phyloP scores from a whole-genome alignment of 139 green algal species.

The Picochlorum sp. region DNA sequence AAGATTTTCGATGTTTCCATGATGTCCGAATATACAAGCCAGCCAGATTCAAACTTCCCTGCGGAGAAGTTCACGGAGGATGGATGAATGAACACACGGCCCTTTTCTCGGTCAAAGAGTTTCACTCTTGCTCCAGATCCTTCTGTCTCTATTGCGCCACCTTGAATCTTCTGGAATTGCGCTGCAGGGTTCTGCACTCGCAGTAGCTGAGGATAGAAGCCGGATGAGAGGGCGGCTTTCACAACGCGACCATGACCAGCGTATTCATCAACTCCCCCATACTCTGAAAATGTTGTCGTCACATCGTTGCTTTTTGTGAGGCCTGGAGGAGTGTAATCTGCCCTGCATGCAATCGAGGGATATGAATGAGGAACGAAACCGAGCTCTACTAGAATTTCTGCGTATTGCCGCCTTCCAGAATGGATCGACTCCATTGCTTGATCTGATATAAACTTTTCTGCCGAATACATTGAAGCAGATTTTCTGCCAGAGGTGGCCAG shows the following conservation, averaged over 20 bases:
- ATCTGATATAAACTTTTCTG: slow-evolving; percentile 23
- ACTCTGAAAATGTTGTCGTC: neutral
- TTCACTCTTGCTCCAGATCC: slow-evolving; percentile 33
- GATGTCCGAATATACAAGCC: slow-evolving; percentile 82
- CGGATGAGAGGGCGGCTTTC: slow-evolving; percentile 55
- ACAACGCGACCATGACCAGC: slow-evolving; percentile 28
- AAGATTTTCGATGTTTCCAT: slow-evolving; percentile 60
- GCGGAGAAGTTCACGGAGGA: slow-evolving; percentile 69
- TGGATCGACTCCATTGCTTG: slow-evolving; percentile 55
- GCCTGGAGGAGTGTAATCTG: neutral
- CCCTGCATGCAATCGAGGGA: neutral
- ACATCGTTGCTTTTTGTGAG: neutral
- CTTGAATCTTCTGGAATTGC: slow-evolving; percentile 33
- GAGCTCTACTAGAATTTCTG: slow-evolving; percentile 53
- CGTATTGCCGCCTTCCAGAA: slow-evolving; percentile 57
- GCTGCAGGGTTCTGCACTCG: slow-evolving; percentile 58
- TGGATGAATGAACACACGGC: slow-evolving; percentile 88
- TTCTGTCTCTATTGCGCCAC: slow-evolving; percentile 48
- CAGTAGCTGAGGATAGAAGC: slow-evolving; percentile 91
- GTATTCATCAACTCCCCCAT: slow-evolving; percentile 8
- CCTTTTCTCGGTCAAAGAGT: slow-evolving; percentile 44
- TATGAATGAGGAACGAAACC: slow-evolving; percentile 53
- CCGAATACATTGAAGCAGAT: slow-evolving; percentile 17
- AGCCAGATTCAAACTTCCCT: slow-evolving; percentile 54
- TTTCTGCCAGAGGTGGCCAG: slow-evolving; percentile 12